Percentiles rank a stretch among this genome's conserved stretches.
phyloP scores from a whole-genome alignment of 2,329 filamentous ascomycete genomes.

The Fusarium zealandicum region DNA sequence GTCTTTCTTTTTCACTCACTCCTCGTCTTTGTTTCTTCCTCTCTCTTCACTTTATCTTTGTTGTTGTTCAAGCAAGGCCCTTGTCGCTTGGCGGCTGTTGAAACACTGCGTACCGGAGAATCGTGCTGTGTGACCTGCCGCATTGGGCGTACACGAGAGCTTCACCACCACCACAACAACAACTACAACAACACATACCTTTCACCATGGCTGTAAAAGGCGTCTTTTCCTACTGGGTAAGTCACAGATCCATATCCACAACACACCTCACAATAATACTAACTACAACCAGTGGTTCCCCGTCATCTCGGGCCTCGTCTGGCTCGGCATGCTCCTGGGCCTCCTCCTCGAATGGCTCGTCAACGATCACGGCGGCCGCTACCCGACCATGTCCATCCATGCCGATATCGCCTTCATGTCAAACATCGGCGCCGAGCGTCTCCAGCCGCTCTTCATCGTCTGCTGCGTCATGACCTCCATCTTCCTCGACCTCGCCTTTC shows the following conservation, averaged over 20 bases:
- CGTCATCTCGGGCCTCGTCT: slow-evolving; percentile 69
- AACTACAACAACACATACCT: too few relatives aligned
- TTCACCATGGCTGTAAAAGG: slow-evolving; percentile 44
- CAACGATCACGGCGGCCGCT: slow-evolving; percentile 60
- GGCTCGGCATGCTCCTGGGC: slow-evolving; percentile 72
- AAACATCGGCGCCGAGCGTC: slow-evolving; percentile 65
- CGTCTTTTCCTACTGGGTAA: slow-evolving; percentile 52
- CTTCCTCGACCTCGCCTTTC: slow-evolving; percentile 81
- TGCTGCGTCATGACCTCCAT: slow-evolving; percentile 76
- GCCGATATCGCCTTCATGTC: slow-evolving; percentile 77
- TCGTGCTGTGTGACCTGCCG: slow-evolving; percentile 7
- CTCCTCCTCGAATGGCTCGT: slow-evolving; percentile 75
- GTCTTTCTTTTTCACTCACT: too few relatives aligned
- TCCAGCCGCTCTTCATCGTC: slow-evolving; percentile 81
- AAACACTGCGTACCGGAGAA: too few relatives aligned
- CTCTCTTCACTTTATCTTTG: not conserved
- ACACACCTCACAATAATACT: slow-evolving; percentile 27
- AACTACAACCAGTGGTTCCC: slow-evolving; percentile 61
- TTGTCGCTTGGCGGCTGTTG: too few relatives aligned
- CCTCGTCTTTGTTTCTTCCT: not conserved
- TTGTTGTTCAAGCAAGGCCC: too few relatives aligned
- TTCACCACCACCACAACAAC: too few relatives aligned
- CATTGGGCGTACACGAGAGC: not conserved
- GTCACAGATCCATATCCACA: not conserved
- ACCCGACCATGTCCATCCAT: slow-evolving; percentile 63